phyloP scores from a whole-genome alignment of 768 basidiomycete species.

The Coprinopsis strossmayeri region DNA sequence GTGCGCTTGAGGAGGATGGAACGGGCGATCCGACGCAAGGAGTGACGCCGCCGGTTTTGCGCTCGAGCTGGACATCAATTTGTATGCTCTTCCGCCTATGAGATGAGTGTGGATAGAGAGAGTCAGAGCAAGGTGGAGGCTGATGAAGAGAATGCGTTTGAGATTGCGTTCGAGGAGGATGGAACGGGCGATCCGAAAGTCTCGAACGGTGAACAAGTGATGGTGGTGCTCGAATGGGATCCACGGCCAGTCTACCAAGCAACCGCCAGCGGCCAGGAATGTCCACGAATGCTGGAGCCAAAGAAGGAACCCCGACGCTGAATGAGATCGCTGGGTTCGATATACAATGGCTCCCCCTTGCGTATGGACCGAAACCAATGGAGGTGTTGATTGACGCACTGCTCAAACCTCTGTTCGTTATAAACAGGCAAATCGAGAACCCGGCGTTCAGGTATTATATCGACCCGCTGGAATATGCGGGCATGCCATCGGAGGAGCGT shows the following conservation, averaged over 20 bases:
- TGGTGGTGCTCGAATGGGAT: neutral
- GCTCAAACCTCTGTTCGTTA: slow-evolving; percentile 63
- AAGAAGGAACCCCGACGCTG: neutral
- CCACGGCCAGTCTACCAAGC: too few species aligned
- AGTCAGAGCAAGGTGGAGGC: slow-evolving; percentile 7
- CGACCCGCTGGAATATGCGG: neutral
- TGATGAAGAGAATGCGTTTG: slow-evolving; percentile 1
- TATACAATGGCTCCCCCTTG: slow-evolving; percentile 39
- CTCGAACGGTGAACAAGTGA: neutral
- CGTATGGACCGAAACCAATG: slow-evolving; percentile 57
- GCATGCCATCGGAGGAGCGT: slow-evolving; percentile 1
- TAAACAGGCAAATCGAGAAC: slow-evolving; percentile 27
- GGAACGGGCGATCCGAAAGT: slow-evolving; percentile 2
- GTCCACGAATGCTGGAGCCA: too few species aligned
- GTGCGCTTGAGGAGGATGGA: neutral
- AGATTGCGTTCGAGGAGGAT: neutral
- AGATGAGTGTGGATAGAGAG: neutral
- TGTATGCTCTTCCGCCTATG: slow-evolving; percentile 1
- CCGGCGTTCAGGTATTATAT: slow-evolving; percentile 39
- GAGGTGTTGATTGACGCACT: slow-evolving; percentile 72
- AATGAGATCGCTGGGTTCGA: slow-evolving; percentile 22
- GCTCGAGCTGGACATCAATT: neutral
- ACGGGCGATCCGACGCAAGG: slow-evolving; percentile 1
- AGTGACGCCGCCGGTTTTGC: neutral
- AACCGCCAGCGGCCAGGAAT: too few species aligned